Evolutionary conservation across 805 yeast species (phyloP), one percentile per base, ranked within the genome.

Genomic region (Wickerhamomyces chambardii): DNA sequence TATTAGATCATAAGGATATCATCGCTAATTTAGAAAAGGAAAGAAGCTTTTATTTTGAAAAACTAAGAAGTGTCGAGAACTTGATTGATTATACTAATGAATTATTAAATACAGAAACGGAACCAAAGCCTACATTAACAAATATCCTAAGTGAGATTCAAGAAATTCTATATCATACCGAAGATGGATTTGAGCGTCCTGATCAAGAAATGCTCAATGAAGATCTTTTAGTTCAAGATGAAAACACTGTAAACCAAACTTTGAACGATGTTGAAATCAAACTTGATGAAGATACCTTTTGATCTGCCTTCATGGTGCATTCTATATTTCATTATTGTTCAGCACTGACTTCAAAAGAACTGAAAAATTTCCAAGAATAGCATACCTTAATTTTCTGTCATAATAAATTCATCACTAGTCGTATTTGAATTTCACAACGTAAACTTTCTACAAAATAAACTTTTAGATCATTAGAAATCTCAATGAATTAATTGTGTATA

Each of bases 41-140:
- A 55, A 74, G 97, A 42, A 83, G 84, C 55, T 86, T 90, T 50
- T 92, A 92, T 56, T 90, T 84, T 60, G 78, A 82, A 50, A 92
- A 90, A 59, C 64, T 92, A 35, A 70, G 95, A 43, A 95, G 84
- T 39, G 84, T 92, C 37, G 98, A 92, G 57, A 75, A 85, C 19
- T 59, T 89, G 32, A 72, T 81, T 18, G 86, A 82, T 49, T 71
- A 78, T 17, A 66, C 77, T 10, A 69, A 66, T 34, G 81, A 76
- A 35, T 67, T 71, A 35, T 53, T 72, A 32, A 61, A 70, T 21
- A 65, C 59, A 32, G 60, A 46, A 44, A 18, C 52, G 50, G 48
- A 51, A 34, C 43, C 55, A 44, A 32, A 45, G 37, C 44, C 57
- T 11, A 59, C 57, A 30, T 48, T 64, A 35, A 59, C 54, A 34